phyloP scores from a whole-genome alignment of 2,329 filamentous ascomycete species.

The Dothiorella sarmentorum region DNA sequence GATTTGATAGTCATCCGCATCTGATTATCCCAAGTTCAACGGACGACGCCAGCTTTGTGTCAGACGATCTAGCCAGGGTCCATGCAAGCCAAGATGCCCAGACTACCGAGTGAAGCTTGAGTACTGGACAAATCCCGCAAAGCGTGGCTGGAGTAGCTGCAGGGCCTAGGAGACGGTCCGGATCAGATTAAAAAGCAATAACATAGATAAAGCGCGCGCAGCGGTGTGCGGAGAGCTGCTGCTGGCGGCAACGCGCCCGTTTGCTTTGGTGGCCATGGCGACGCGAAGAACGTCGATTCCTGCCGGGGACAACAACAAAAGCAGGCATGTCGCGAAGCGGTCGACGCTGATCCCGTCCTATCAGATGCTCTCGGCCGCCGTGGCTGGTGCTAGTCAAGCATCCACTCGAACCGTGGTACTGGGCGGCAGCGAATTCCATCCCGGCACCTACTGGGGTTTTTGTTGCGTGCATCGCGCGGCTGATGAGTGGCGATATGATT shows the following conservation, averaged over 20 bases:
- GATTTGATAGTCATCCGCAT: not conserved
- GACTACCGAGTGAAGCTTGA: not conserved
- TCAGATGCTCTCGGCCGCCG: too few relatives aligned
- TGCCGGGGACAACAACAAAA: slow-evolving; percentile 1
- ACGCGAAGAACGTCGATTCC: slow-evolving; percentile 8
- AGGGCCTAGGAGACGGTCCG: not conserved
- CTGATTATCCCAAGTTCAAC: not conserved
- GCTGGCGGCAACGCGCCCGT: not conserved
- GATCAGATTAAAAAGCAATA: slow-evolving; percentile 1
- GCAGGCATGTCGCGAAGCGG: too few relatives aligned
- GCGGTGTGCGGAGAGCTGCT: not conserved
- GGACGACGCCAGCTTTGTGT: not conserved
- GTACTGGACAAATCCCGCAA: slow-evolving; percentile 4
- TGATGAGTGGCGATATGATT: not conserved
- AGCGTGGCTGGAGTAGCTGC: not conserved
- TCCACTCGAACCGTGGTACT: not conserved
- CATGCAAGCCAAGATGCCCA: not conserved
- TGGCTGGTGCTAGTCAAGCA: not conserved
- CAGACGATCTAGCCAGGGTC: slow-evolving; percentile 6
- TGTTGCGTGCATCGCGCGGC: not conserved
- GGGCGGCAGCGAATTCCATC: too few relatives aligned
- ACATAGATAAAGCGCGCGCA: not conserved
- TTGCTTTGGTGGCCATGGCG: not conserved
- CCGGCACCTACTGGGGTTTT: too few relatives aligned
- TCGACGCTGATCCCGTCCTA: too few relatives aligned